These are phyloP conservation scores for Amborella trichopoda DNA, from an alignment of 164 flowering plant genomes.

Conservation along the genomic window DNA sequence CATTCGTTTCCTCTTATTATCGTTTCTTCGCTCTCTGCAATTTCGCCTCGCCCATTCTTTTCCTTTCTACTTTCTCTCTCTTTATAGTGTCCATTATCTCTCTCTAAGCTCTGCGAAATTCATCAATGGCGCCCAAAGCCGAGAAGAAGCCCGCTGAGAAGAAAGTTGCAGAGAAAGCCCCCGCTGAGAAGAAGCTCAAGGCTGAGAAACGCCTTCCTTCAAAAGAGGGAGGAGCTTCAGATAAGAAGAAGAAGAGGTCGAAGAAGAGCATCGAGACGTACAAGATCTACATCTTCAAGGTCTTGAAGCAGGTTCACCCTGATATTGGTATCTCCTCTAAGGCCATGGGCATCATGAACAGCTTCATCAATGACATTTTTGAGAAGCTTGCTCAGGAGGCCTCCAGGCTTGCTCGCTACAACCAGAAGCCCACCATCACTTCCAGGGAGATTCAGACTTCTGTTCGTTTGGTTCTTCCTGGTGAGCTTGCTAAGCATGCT, in stretches of 20 bases:
- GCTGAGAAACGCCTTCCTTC: conserved; percentile 15
- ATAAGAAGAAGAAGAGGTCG: conserved; percentile 9
- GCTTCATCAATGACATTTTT: conserved; percentile 7
- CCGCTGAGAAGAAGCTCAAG: conserved; percentile 8
- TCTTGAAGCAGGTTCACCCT: conserved; percentile 7
- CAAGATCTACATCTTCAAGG: conserved; percentile 12
- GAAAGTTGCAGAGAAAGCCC: conserved; percentile 7
- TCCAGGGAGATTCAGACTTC: conserved; percentile 7
- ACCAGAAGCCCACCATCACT: conserved; percentile 7
- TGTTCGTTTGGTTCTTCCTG: conserved; percentile 3
- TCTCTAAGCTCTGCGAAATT: no score
- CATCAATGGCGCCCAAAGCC: conserved; percentile 3
- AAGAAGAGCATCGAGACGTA: conserved; percentile 6
- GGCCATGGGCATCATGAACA: conserved; percentile 9
- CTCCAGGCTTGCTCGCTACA: conserved; percentile 5
- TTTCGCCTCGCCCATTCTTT: no score
- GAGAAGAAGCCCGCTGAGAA: conserved; percentile 4
- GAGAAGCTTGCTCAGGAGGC: conserved; percentile 9
- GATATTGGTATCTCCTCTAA: conserved; percentile 6
- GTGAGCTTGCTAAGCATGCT: conserved; percentile 7
- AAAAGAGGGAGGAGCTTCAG: conserved; percentile 6
- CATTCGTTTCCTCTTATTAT: no score
- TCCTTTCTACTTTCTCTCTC: no score
- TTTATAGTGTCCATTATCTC: no score
- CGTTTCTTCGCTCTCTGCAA: no score